These are phyloP conservation scores for Spathaspora girioi DNA, from an alignment of 805 yeast species.

Conservation along the genomic window DNA sequence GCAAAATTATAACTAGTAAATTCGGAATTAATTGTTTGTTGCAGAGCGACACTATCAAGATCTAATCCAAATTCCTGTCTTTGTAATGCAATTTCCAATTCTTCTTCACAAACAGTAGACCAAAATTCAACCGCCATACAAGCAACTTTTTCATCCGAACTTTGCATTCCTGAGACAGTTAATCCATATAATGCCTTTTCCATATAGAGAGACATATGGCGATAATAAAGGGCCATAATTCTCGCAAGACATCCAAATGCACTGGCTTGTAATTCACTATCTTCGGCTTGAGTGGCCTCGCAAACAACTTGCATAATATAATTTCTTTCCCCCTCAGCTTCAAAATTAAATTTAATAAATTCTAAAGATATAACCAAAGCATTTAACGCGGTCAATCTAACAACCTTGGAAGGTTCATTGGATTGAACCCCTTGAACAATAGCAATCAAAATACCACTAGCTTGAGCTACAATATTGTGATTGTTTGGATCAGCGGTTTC, in stretches of 20 bases:
- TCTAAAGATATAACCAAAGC: constrained; percentile 89
- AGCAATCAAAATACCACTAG: constrained; percentile 90
- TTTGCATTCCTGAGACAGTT: constrained; percentile 89
- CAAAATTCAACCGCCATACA: constrained; percentile 99
- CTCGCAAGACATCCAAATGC: constrained; percentile 94
- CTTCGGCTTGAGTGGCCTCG: constrained; percentile 93
- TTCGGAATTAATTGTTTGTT: constrained; percentile 26
- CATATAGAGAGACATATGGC: constrained; percentile 92
- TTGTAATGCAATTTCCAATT: constrained; percentile 72
- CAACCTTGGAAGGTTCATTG: constrained; percentile 68
- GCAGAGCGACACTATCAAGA: constrained; percentile 4
- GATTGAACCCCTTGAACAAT: constrained; percentile 95
- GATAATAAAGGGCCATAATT: constrained; percentile 86
- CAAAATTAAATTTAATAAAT: constrained; percentile 85
- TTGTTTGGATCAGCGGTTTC: constrained; percentile 86
- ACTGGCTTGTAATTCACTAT: constrained; percentile 80
- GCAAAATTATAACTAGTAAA: constrained; percentile 76
- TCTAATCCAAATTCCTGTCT: constrained; percentile 58
- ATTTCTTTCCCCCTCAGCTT: constrained; percentile 90
- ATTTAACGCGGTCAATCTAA: constrained; percentile 85
- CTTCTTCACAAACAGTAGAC: constrained; percentile 99
- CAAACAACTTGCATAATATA: constrained; percentile 98
- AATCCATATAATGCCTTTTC: constrained; percentile 91
- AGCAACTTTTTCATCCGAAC: constrained; percentile 77
- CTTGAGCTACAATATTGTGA: constrained; percentile 73